A percentile compares a stretch with the other conserved stretches of the same genome.
phyloP scores from a whole-genome alignment of 345 rosid genomes.

The Gynandropsis gynandra region DNA sequence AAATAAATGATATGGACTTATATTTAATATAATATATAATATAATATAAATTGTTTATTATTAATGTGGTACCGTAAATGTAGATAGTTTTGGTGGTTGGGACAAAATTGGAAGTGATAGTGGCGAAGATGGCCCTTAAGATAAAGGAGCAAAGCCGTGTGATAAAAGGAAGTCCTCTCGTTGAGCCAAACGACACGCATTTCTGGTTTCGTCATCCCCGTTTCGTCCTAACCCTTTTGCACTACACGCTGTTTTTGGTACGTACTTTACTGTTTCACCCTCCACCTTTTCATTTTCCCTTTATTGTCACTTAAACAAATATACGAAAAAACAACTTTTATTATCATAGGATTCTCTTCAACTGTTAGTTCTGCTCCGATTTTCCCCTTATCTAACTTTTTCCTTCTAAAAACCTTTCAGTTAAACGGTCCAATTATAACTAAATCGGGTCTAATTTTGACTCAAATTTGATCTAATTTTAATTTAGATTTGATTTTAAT shows the following conservation, averaged over 20 bases:
- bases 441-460: too few relatives aligned
- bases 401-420: too few relatives aligned
- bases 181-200: constrained; percentile 45
- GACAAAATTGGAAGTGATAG: constrained; percentile 48
- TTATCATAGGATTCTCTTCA: too few relatives aligned
- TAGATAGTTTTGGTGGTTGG: constrained; percentile 48
- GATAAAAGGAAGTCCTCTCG: constrained; percentile 41
- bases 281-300: too few relatives aligned
- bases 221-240: constrained; percentile 37
- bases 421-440: too few relatives aligned
- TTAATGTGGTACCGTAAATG: not conserved
- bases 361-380: too few relatives aligned
- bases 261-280: too few relatives aligned
- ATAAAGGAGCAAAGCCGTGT: constrained; percentile 28
- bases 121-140: constrained; percentile 45
- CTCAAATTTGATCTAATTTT: too few relatives aligned
- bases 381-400: too few relatives aligned
- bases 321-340: too few relatives aligned
- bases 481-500: too few relatives aligned
- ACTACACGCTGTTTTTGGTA: constrained; percentile 48
- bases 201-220: constrained; percentile 51
- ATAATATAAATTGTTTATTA: not conserved
- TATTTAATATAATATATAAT: not conserved
- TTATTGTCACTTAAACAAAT: too few relatives aligned
- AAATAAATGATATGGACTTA: not conserved